phyloP scores from a whole-genome alignment of 495 filamentous ascomycete genomes.

The Neurospora sp. region DNA sequence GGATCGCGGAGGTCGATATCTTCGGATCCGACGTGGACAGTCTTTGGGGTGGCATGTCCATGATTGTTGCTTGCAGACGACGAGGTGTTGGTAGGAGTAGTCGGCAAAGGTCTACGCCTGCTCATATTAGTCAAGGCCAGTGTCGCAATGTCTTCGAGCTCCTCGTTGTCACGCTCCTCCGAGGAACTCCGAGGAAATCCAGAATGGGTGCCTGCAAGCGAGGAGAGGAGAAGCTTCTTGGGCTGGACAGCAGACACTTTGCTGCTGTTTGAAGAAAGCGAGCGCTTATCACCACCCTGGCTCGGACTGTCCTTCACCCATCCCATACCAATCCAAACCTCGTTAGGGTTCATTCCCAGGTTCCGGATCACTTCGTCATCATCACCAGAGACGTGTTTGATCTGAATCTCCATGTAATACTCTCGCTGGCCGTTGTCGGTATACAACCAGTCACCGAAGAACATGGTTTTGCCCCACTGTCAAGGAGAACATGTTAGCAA shows the following conservation, averaged over 20 bases:
- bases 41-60: not conserved
- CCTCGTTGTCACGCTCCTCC: not conserved
- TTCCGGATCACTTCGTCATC: conserved; percentile 7
- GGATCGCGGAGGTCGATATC: not conserved
- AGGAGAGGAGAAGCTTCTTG: not conserved
- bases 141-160: not conserved
- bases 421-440: conserved; percentile 5
- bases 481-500: not conserved
- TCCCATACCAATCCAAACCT: not conserved
- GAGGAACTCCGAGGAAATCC: not conserved
- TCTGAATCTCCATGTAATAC: conserved; percentile 17
- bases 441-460: conserved; percentile 14
- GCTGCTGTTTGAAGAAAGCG: not conserved
- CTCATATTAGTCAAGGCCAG: not conserved
- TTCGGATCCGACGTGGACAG: not conserved
- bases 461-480: conserved; percentile 14
- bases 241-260: not conserved
- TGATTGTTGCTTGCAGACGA: not conserved
- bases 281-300: not conserved
- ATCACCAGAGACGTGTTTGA: conserved; percentile 18
- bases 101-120: not conserved
- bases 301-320: not conserved
- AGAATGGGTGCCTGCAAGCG: not conserved
- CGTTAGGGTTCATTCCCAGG: conserved; percentile 8
- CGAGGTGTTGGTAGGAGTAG: not conserved